These are phyloP conservation scores for Xylariaceae sp. DNA, from an alignment of 2,329 filamentous ascomycete species.

Conservation along the genomic window DNA sequence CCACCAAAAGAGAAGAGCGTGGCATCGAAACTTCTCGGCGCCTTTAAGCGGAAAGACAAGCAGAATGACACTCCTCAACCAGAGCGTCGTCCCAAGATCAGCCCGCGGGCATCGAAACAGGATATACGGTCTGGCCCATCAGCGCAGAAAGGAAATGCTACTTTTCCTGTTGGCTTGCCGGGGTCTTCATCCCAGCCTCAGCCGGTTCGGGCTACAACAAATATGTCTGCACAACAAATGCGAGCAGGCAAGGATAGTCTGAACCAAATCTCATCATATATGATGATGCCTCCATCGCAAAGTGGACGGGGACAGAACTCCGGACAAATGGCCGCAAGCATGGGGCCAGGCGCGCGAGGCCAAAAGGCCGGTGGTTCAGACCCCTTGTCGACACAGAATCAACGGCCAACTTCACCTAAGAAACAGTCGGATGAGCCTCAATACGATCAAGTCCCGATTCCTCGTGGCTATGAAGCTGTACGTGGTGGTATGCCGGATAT, in stretches of 20 bases:
- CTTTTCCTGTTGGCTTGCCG: not conserved
- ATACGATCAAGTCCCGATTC: conserved; percentile 33
- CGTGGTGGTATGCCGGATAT: conserved; percentile 26
- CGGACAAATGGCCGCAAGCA: conserved; percentile 16
- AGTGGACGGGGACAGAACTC: conserved; percentile 19
- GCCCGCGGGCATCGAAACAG: conserved; percentile 19
- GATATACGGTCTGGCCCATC: conserved; percentile 2
- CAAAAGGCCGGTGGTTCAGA: conserved; percentile 8
- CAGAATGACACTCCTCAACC: conserved; percentile 14
- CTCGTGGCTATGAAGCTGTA: conserved; percentile 31
- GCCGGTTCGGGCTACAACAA: conserved; percentile 18
- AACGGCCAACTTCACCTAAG: conserved; percentile 13
- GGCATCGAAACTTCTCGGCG: conserved; percentile 28
- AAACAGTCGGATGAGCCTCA: conserved; percentile 21
- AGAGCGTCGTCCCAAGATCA: conserved; percentile 19
- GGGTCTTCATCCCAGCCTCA: conserved; percentile 6
- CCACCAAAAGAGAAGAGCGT: conserved; percentile 29
- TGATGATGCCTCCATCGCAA: conserved; percentile 4
- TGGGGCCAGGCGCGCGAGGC: conserved; percentile 18
- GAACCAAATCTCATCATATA: conserved; percentile 6
- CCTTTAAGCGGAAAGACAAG: conserved; percentile 29
- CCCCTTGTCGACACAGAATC: conserved; percentile 11
- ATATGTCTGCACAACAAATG: conserved; percentile 21
- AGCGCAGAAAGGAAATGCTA: not conserved
- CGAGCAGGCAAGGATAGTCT: conserved; percentile 13